Base-by-base conservation (phyloP, 352 stramenopile species). In the Blastocystis sp. region DNA sequence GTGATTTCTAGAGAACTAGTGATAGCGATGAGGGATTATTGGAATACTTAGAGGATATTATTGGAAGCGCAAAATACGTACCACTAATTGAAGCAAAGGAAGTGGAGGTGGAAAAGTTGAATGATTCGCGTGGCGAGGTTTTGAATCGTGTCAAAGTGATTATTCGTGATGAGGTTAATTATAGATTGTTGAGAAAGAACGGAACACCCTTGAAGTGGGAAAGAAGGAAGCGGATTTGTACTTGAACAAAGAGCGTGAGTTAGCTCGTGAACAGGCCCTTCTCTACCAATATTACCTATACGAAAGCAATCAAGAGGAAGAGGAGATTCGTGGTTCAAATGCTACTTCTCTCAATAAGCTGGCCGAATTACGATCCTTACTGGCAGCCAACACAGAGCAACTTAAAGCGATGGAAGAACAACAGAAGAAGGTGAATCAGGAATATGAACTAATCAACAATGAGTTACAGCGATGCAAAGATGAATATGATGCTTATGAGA, bases 1-100 rank as follows among this genome's bases (percentile, higher is more conserved):
- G 19, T 48, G 2, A 58, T 17, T 6, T 24, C 0, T 89, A 90
- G 78, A 53, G 70, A 44, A 35, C 64, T 70, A 94, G 78, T 37
- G 92, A 95, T 70, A 94, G 97, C 79, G 97, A 99, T 89, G 97
- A 99, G 73, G 97, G 97, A 24, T 92, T 99, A 35, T 92, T 99
- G 13, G 97, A 99, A 91, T 99, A 99, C 91, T 91, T 99, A 7
- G 97, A 99, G 90, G 97, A 99, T 90, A 99, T 99, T 58, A 99
- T 99, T 89, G 97, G 97, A 82, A 97, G 93, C 19, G 98, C 98
- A 90, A 96, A 98, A 69, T 99, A 97, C 90, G 95, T 99, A 0
- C 95, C 97, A 68, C 93, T 94, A 17, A 98, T 97, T 0, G 96
- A 98, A 79, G 91, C 94, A 62, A 95, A 95, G 66, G 94, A 94